Percentiles rank a stretch among this genome's conserved stretches.
Conservation (phyloP, 2,329 filamentous ascomycete species). For the Aspergillus sp. region DNA sequence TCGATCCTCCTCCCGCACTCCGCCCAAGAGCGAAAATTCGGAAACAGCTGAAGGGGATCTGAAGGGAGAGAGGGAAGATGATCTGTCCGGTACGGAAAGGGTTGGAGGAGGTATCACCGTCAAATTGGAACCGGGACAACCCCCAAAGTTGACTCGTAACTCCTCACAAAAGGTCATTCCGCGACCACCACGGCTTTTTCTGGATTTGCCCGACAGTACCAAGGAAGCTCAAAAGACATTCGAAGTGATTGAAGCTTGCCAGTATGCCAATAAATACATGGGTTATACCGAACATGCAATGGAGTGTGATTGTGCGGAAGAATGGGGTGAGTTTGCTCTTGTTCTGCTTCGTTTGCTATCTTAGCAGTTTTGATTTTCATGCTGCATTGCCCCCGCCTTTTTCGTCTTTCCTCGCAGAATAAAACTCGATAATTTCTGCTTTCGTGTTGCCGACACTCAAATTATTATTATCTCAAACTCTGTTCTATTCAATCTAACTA, state of each 20-base stretch:
- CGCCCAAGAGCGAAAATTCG: conserved; percentile 31
- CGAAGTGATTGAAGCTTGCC: conserved; percentile 77
- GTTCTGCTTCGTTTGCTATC: conserved; percentile 6
- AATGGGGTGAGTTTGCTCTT: conserved; percentile 73
- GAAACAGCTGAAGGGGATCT: conserved; percentile 17
- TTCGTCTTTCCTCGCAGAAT: neutral
- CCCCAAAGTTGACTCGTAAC: conserved; percentile 72
- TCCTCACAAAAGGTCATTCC: conserved; percentile 67
- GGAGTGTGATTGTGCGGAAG: conserved; percentile 92
- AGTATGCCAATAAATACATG: conserved; percentile 88
- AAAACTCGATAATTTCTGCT: neutral
- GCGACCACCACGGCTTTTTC: conserved; percentile 66
- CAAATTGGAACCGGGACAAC: conserved; percentile 64
- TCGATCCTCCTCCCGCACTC: conserved; percentile 23
- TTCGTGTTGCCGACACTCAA: neutral
- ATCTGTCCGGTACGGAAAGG: conserved; percentile 38
- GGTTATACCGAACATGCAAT: conserved; percentile 89
- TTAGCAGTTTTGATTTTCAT: conserved; percentile 6
- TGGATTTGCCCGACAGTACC: conserved; percentile 75
- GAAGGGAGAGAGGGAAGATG: conserved; percentile 27
- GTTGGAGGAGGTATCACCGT: conserved; percentile 62
- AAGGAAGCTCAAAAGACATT: conserved; percentile 74
- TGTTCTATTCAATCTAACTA: conserved; percentile 1
- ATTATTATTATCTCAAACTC: neutral
- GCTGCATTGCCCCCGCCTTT: neutral